Base-by-base conservation (phyloP, 768 basidiomycete species). In the Trametes cingulata region DNA sequence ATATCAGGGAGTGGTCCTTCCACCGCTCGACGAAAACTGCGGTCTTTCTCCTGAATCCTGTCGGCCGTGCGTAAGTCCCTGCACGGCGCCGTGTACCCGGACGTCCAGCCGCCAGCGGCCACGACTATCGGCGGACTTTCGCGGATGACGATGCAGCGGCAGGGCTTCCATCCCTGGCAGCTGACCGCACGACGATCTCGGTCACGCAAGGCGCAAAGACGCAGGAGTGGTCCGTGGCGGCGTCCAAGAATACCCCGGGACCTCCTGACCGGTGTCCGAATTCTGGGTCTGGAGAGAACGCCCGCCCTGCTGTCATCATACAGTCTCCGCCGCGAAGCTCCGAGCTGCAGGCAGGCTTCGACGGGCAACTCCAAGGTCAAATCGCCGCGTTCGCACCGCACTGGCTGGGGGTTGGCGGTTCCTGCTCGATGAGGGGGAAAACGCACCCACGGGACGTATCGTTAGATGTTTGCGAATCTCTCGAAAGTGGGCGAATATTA, bases 121-220 rank as follows among this genome's bases (percentile, higher is more conserved):
- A 33, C 39, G 27, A 45, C 53, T 35, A 5, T 37, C 43, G 33
- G 53, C 53, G 53, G 53, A 55, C 52, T 19, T 46, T 25, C 6
- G 7, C 17, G 10, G 52, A 33, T 27, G 25, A 53, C 37, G 33
- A 47, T 39, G 54, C 17, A n/a, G 54, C 13, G 27, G 35, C 52
- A 19, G 12, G n/a, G 42, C 42, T 33, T 35, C 42, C 41, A n/a
- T 20, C n/a, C 52, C 43, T 46, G 56, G 56, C 56, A 57, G 56
- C 56, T 57, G 56, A 57, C 56, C 56, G n/a, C 47, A 29, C 47
- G 56, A 57, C 56, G 56, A 57, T 57, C 56, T 33, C 47, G 27
- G 47, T 37, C 25, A 27, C 39, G 36, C 36, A 14, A 15, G 22
- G 51, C 19, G 47, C 37, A 47, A 13, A n/a, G 42, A 35, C 40